Evolutionary conservation across 345 rosid species (phyloP), one percentile per base, ranked within the genome.

Genomic region (Brassica nigra): DNA sequence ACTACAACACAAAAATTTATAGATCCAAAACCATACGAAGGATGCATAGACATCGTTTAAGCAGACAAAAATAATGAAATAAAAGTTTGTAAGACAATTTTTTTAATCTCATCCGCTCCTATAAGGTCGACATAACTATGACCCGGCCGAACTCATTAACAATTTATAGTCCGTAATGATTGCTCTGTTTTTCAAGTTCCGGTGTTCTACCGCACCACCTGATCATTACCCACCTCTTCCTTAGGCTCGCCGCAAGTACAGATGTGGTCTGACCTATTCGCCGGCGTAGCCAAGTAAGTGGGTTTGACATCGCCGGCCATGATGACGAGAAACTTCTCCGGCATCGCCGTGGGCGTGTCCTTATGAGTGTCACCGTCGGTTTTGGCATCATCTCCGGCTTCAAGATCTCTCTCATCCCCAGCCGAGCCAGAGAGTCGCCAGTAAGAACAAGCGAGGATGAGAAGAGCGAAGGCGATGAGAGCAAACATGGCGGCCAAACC

Each of bases 401-500:
- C 98, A 58, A 87, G 77, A 70, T 93, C 97, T 2, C 82, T 74
- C 57, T 63, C 44, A 70, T 4, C 6, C 57, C 52, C 44, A 70
- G 6, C 6, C 8, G 58, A 85, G 3, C 90, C 94, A 0, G 94
- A 89, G 14, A 89, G 87, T 67, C 84, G 87, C 98, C 91, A 94
- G 85, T 87, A 92, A 10, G 98, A 94, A 76, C 94, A 94, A 0
- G 96, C 97, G 10, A 94, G 96, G 47, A 92, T 85, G 29, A 92
- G 73, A 30, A 94, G 93, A 14, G 98, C 96, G 49, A 90, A 84
- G 58, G 95, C 92, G 15, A 92, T 91, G 66, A 94, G 84, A 49
- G 93, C 97, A 1, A 94, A 78, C 93, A 94, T 94, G 73, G 97
- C 97, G 0, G 98, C 95, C 29, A 94, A 76, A 10, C 98, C 98